Base-by-base conservation (phyloP, 2,329 filamentous ascomycete genomes). In the Colletotrichum lentis region DNA sequence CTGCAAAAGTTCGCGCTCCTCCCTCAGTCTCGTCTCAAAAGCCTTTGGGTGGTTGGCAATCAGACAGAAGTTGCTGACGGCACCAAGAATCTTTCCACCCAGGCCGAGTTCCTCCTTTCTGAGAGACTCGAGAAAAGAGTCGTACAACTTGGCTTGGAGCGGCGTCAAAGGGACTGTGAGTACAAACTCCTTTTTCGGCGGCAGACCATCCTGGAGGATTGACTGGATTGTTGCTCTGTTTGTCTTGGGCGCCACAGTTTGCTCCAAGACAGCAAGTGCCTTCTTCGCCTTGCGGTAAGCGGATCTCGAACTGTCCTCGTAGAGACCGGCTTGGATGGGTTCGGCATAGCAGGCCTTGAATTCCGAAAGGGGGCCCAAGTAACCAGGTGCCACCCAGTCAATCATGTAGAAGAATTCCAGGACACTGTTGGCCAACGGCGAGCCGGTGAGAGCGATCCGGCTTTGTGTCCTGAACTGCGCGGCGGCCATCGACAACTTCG, bases 381-480 rank as follows among this genome's bases (percentile, higher is more conserved):
- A 97, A 27, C 87, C 88, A 0, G 92, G 91, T 1, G 92, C 90
- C 58, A 96, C 88, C 93, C 93, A 97, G 70, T 94, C 86, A 66
- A 97, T 90, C 87, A 97, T 92, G n/a, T 89, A 81, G 74, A 90
- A 93, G 74, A 97, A 97, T 73, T 97, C 94, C 35, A 86, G 81
- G 0, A 97, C 88, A 59, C 93, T 91, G 74, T 97, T 97, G 5
- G 92, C 89, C 59, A 97, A 81, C 0, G 94, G 94, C 0, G 94
- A 95, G 0, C 94, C 94, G 0, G 94, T 97, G 69, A 97, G 82
- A 6, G 93, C 94, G 71, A 97, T 91, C 12, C 94, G 88, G 68
- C 85, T 90, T 62, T 81, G 86, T 0, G 93, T 91, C 68, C 77
- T 82, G 74, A 97, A 90, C 12, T 80, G 77, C 1, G 80, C 80